Evolutionary conservation across 2,329 filamentous ascomycete genomes (phyloP), one percentile per base, ranked within the genome.

Genomic region (Phialocephala sp.): DNA sequence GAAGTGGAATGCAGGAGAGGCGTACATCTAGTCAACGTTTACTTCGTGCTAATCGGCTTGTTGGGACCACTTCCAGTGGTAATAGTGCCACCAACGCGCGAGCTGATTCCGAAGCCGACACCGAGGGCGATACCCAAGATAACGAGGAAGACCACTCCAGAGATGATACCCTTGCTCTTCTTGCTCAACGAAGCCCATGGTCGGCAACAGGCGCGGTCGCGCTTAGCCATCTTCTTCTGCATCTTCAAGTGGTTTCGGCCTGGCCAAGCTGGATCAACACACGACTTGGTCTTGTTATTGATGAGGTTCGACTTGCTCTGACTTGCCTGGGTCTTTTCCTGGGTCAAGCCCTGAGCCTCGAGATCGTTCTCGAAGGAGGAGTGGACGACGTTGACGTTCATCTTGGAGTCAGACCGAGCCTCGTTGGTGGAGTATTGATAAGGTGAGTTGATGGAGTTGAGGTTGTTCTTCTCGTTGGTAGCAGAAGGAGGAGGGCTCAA

Each of bases 241-340:
- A 39, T 52, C 60, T 70, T 70, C 37, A 70, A 47, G 20, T 70
- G 59, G 22, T 65, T 56, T 1, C 66, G 64, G 52, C 66, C 64
- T 9, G 68, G 68, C 68, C 68, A 70, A 20, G 66, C 66, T 11
- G 68, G 63, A 43, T 70, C 68, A 11, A 61, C 45, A 18, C 50
- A 54, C 24, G 50, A 54, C 27, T 55, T 66, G 27, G 58, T 59
- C n/a, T 67, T 66, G n/a, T 62, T 63, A 37, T 55, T 63, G 27
- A 68, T 41, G 27, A 68, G 59, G 36, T 60, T 57, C 4, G 57
- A 65, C 36, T 66, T 66, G 54, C 59, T 62, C 37, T 56, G 32
- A 8, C 62, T 57, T 9, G 27, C 59, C 18, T 64, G 35, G 47
- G 62, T 64, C 47, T 66, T 65, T 36, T 62, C 52, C 39, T 62